Conservation (phyloP, 768 basidiomycete genomes). For the Rhodotorula paludigena region DNA sequence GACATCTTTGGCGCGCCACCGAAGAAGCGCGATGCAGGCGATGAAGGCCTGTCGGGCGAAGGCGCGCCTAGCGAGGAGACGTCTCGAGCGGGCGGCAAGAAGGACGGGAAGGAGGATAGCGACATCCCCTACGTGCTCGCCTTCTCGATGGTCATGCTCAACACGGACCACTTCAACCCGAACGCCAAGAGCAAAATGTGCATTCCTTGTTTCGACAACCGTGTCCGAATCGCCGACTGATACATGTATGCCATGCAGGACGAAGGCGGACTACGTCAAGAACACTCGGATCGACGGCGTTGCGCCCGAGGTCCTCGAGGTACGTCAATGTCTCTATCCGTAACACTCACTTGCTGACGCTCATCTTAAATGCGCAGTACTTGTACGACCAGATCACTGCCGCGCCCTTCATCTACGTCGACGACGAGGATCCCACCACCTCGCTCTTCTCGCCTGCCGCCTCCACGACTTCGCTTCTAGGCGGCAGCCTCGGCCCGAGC, state of each 20-base stretch:
- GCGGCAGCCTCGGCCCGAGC: conserved; percentile 11
- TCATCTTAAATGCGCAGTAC: conserved; percentile 54
- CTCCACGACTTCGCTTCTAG: conserved; percentile 10
- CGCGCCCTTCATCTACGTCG: conserved; percentile 93
- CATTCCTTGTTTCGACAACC: background rate
- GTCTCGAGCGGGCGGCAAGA: background rate
- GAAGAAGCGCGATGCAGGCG: conserved; percentile 1
- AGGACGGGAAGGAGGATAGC: conserved; percentile 52
- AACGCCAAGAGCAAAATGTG: conserved; percentile 94
- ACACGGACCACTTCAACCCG: conserved; percentile 97
- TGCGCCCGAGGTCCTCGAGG: conserved; percentile 75
- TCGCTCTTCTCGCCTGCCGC: conserved; percentile 3
- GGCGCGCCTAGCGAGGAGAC: background rate
- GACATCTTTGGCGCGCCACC: conserved; percentile 55
- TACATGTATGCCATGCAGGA: conserved; percentile 36
- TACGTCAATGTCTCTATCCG: conserved; percentile 48
- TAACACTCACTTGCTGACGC: background rate
- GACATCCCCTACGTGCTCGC: conserved; percentile 77
- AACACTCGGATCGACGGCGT: conserved; percentile 86
- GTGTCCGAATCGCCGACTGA: background rate
- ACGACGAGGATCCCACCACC: conserved; percentile 57
- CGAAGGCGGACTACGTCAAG: conserved; percentile 84
- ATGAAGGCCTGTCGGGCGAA: conserved; percentile 43
- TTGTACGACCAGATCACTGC: conserved; percentile 96
- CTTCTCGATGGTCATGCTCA: conserved; percentile 93